Base-by-base conservation (phyloP, 371 early-diverging fungal species). In the Blakeslea trispora region DNA sequence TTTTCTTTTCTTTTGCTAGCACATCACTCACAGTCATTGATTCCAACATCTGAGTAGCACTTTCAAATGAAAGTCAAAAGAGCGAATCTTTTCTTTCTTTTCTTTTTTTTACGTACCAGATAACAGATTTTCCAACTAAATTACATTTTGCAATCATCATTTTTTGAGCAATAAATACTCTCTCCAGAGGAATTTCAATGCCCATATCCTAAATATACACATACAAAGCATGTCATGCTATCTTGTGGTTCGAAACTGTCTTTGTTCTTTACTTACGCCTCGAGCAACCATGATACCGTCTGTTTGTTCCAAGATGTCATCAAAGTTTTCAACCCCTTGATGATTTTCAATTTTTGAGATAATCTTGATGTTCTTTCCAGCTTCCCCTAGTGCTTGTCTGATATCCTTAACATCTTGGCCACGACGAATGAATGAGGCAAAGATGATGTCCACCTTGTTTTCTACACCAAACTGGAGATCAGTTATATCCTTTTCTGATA, bases 201-300 rank as follows among this genome's bases (percentile, higher is more conserved):
- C 98, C 98, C 64, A 99, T 83, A 81, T 99, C 97, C 74, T 74
- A 63, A 24, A 23, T 21, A 5, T n/a, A n/a, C n/a, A n/a, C n/a
- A n/a, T n/a, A n/a, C n/a, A n/a, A n/a, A n/a, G n/a, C n/a, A 7
- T 7, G 7, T 44, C n/a, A 14, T 22, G 10, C 45, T 13, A 5
- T 39, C 28, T 21, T 19, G 21, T 14, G 46, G 15, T 14, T 14
- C 21, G 18, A 28, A 21, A 35, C 44, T 31, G 24, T 40, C 44
- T 39, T 28, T 41, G 28, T 19, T 71, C 18, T 19, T 32, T 19
- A 50, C 71, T 61, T 74, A 74, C 74, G 51, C 99, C 99, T 69
- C 99, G 91, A 35, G 99, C 99, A 53, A 99, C 91, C 99, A 99
- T 99, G 59, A 99, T 86, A 57, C 98, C 99, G 79, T 99, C 99